phyloP scores from a whole-genome alignment of 768 basidiomycete genomes.

The Mycena haematopus region DNA sequence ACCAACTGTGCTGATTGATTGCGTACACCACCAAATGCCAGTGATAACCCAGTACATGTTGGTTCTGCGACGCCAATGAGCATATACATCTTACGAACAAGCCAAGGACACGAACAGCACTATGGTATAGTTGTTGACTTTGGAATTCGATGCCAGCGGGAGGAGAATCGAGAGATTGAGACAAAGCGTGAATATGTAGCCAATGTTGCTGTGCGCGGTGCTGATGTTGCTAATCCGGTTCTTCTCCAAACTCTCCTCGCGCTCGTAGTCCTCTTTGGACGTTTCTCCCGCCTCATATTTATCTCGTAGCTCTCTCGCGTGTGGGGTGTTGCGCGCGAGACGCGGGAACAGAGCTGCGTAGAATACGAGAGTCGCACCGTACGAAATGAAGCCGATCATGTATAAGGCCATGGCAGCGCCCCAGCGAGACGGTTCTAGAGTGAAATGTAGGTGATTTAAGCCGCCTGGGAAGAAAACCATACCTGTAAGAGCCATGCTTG shows the following conservation, averaged over 20 bases:
- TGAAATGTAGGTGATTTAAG: neutral
- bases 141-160: slow-evolving; percentile 61
- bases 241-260: slow-evolving; percentile 81
- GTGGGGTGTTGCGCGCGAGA: slow-evolving; percentile 78
- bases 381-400: slow-evolving; percentile 80
- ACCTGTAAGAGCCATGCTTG: slow-evolving; percentile 78
- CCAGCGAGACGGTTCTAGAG: slow-evolving; percentile 70
- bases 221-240: slow-evolving; percentile 87
- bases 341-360: slow-evolving; percentile 82
- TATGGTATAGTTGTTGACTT: slow-evolving; percentile 77
- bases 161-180: slow-evolving; percentile 76
- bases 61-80: slow-evolving; percentile 47
- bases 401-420: slow-evolving; percentile 77
- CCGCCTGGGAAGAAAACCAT: slow-evolving; percentile 31
- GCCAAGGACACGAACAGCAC: slow-evolving; percentile 58
- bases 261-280: slow-evolving; percentile 66
- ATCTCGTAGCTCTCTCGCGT: slow-evolving; percentile 59
- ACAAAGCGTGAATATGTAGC: slow-evolving; percentile 68
- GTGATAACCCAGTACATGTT: slow-evolving; percentile 79
- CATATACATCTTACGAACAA: neutral
- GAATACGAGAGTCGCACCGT: slow-evolving; percentile 83
- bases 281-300: slow-evolving; percentile 68
- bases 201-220: slow-evolving; percentile 80
- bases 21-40: slow-evolving; percentile 90
- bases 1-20: neutral